Evolutionary conservation across 345 rosid genomes (phyloP), one percentile per base, ranked within the genome.

Genomic region (Garcia nutans): DNA sequence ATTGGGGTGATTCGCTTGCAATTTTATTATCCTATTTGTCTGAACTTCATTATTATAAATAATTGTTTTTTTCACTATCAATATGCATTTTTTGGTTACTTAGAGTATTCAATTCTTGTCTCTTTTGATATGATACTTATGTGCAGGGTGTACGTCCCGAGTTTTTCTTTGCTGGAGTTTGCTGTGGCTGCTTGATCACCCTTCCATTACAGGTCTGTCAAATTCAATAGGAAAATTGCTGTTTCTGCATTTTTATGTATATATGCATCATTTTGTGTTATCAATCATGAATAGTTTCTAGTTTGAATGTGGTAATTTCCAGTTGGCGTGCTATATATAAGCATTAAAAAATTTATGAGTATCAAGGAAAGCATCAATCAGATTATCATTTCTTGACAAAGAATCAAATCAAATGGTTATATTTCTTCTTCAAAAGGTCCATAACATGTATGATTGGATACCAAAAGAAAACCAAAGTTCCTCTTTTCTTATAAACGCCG

Each of bases 161-260:
- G 64, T 84, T 81, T 80, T 94, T 92, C 83, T 92, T 94, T 75
- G 94, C 91, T 65, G 98, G 98, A 81, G 98, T 94, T 79, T 94
- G 98, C 74, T 87, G 93, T 50, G 97, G 97, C 15, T 91, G 97
- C 66, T 84, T 94, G 88, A 79, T 94, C 75, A 94, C 97, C 79
- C 96, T 94, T 79, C 92, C 93, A 9, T 50, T 92, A 73, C 96
- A 92, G 97, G 98, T 91, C 47, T 79, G 31, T 78, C 69, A n/a
- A 15, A 45, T 60, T 78, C 20, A 17, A 24, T 16, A 54, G 58
- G 26, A 71, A 63, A 63, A 2, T 42, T 65, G 6, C 15, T 56
- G 20, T 19, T 74, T 63, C 37, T 45, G 3, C 64, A 47, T 20
- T n/a, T n/a, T n/a, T n/a, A n/a, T n/a, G n/a, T n/a, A n/a, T n/a